Evolutionary conservation across 768 basidiomycete species (phyloP).

Genomic region (Lactarius akahatsu): DNA sequence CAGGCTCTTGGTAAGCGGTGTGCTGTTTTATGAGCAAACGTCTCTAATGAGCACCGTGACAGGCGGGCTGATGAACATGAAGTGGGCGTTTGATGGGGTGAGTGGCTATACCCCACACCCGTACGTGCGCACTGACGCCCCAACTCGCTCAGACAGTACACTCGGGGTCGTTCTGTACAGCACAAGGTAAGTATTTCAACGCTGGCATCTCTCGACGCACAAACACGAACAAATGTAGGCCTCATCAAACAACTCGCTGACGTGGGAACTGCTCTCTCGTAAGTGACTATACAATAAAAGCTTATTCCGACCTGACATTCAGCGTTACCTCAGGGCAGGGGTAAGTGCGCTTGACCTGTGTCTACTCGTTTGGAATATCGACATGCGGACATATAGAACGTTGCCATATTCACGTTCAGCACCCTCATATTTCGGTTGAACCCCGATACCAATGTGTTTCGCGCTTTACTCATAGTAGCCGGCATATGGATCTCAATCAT

Average conservation of each 20-base stretch:
- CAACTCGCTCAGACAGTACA: slow-evolving; percentile 5
- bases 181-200: slow-evolving; percentile 19
- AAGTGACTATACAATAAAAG: slow-evolving; percentile 11
- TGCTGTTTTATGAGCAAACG: neutral
- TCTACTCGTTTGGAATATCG: neutral
- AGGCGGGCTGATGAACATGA: slow-evolving; percentile 42
- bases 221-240: slow-evolving; percentile 12
- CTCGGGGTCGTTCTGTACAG: slow-evolving; percentile 16
- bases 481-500: slow-evolving; percentile 43
- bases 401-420: slow-evolving; percentile 43
- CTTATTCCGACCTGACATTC: neutral
- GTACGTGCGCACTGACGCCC: neutral
- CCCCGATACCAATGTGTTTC: slow-evolving; percentile 33
- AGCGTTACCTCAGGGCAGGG: slow-evolving; percentile 10
- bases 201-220: neutral
- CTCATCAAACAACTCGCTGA: slow-evolving; percentile 26
- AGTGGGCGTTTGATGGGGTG: slow-evolving; percentile 39
- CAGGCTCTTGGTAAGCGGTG: slow-evolving; percentile 32
- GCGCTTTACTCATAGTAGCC: slow-evolving; percentile 37
- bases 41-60: slow-evolving; percentile 6
- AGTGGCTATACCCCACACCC: slow-evolving; percentile 18
- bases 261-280: slow-evolving; percentile 28
- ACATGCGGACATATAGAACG: slow-evolving; percentile 31
- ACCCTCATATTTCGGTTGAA: slow-evolving; percentile 40
- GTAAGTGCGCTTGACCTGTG: slow-evolving; percentile 1